Conservation (phyloP, 345 rosid species). For the Crucihimalaya himalaica region DNA sequence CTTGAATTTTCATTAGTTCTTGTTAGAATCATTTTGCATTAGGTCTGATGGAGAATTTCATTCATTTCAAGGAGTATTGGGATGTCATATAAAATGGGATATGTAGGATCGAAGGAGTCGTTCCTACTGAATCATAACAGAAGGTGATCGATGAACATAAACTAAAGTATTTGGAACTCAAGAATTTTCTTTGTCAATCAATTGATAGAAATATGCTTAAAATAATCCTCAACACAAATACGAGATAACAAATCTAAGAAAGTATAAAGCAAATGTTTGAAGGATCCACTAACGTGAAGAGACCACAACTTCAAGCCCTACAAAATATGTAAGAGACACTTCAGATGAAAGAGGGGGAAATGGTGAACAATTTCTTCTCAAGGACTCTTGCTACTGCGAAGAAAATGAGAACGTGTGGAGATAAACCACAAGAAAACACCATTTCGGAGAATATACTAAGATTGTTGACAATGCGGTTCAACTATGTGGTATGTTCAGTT, state of each 20-base stretch:
- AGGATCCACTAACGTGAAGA: background rate
- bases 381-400: background rate
- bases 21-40: too few species aligned
- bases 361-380: too few species aligned
- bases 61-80: background rate
- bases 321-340: background rate
- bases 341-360: too few species aligned
- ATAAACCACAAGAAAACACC: rapidly evolving
- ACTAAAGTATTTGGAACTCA: too few species aligned
- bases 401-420: background rate
- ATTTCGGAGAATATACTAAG: background rate
- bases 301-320: background rate
- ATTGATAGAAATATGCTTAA: background rate
- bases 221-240: background rate
- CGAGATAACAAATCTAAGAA: background rate
- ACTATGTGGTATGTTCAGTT: background rate
- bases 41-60: background rate
- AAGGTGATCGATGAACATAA: too few species aligned
- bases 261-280: background rate
- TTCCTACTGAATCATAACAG: too few species aligned
- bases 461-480: background rate
- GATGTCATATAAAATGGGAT: background rate
- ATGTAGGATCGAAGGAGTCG: too few species aligned
- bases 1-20: too few species aligned
- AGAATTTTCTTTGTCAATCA: background rate